A percentile compares a stretch with the other conserved stretches of the same genome.
phyloP scores from a whole-genome alignment of 306 rosid genomes.

The Urtica urens region DNA sequence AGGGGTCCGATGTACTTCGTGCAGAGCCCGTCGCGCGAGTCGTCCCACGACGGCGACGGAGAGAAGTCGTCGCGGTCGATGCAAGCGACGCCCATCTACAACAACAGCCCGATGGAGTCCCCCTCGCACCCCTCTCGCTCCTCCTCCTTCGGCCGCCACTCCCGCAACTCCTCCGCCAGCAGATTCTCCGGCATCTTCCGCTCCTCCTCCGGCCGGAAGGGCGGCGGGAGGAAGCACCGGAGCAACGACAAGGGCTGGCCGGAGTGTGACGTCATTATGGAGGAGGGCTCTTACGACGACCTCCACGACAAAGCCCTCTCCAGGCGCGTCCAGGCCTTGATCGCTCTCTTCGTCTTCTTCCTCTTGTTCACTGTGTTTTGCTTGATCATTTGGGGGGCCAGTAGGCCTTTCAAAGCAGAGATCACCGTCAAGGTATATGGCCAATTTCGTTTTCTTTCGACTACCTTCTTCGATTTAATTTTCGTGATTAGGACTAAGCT shows the following conservation, averaged over 20 bases:
- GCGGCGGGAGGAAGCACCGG: slow-evolving; percentile 27
- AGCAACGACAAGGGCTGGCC: slow-evolving; percentile 84
- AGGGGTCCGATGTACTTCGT: slow-evolving; percentile 40
- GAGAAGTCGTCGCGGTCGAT: slow-evolving; percentile 79
- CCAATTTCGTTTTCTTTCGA: background rate
- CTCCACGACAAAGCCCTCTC: slow-evolving; percentile 43
- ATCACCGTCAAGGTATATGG: slow-evolving; percentile 49
- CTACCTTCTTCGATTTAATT: too few species aligned
- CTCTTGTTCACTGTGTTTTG: slow-evolving; percentile 62
- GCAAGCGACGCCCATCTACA: slow-evolving; percentile 84
- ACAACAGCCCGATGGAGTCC: slow-evolving; percentile 86
- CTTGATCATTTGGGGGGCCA: slow-evolving; percentile 91
- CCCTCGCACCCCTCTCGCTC: slow-evolving; percentile 77
- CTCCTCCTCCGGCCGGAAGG: slow-evolving; percentile 78
- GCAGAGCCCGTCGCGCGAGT: slow-evolving; percentile 89
- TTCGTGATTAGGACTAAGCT: too few species aligned
- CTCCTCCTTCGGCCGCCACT: slow-evolving; percentile 68
- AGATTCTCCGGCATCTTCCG: slow-evolving; percentile 83
- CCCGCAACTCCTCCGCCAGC: slow-evolving; percentile 84
- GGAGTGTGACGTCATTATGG: slow-evolving; percentile 86
- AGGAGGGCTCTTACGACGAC: slow-evolving; percentile 80
- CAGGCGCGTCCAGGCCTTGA: slow-evolving; percentile 47
- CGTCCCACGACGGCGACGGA: slow-evolving; percentile 92
- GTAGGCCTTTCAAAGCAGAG: slow-evolving; percentile 64
- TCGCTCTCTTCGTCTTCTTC: slow-evolving; percentile 54